Evolutionary conservation across 768 basidiomycete species (phyloP).

Genomic region (Lactarius sanguifluus): DNA sequence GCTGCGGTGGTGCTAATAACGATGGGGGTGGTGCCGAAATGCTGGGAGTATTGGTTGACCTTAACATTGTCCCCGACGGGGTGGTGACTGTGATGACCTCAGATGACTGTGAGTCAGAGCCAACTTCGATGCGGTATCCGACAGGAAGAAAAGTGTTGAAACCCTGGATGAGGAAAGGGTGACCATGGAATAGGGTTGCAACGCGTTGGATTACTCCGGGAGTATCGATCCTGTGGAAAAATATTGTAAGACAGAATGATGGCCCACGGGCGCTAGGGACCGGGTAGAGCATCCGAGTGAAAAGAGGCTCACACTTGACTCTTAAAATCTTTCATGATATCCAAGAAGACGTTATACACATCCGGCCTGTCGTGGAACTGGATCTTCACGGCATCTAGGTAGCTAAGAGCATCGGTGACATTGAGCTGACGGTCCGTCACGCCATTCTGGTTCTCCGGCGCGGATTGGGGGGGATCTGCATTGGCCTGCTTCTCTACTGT

Average conservation of each 20-base stretch:
- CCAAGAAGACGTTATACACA: conserved; percentile 62
- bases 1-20: neutral
- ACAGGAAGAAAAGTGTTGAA: conserved; percentile 97
- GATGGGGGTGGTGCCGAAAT: conserved; percentile 19
- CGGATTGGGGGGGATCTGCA: conserved; percentile 14
- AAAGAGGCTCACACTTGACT: conserved; percentile 49
- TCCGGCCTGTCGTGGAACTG: conserved; percentile 59
- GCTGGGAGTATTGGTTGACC: conserved; percentile 33
- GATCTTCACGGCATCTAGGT: conserved; percentile 63
- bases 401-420: conserved; percentile 60
- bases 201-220: conserved; percentile 97
- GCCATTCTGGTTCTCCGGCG: conserved; percentile 17
- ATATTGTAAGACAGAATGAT: too few relatives aligned
- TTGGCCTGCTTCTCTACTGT: conserved; percentile 1
- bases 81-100: conserved; percentile 77
- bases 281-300: neutral
- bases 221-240: conserved; percentile 78
- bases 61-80: conserved; percentile 56
- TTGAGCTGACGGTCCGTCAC: conserved; percentile 49
- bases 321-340: conserved; percentile 78
- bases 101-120: conserved; percentile 58
- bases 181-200: conserved; percentile 87
- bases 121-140: conserved; percentile 91
- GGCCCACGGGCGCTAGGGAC: neutral
- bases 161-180: conserved; percentile 89